phyloP scores from a whole-genome alignment of 768 basidiomycete species.

The Lactarius trivialis region DNA sequence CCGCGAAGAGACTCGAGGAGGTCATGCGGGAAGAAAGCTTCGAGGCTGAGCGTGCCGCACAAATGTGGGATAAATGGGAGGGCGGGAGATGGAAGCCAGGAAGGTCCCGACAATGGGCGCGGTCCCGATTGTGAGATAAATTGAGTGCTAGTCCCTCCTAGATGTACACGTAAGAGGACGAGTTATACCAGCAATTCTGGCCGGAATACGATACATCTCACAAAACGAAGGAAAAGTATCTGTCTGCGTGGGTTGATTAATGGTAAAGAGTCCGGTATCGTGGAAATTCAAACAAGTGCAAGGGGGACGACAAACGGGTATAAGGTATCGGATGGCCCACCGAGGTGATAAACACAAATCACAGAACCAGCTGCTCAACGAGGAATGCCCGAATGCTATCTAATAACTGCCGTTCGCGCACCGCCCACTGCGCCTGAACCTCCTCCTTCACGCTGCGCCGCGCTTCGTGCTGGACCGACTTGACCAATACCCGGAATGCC shows the following conservation, averaged over 20 bases:
- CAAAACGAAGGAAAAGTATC: not conserved
- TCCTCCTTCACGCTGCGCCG: constrained; percentile 51
- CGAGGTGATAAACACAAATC: not conserved
- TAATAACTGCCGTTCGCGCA: constrained; percentile 30
- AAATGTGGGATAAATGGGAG: constrained; percentile 20
- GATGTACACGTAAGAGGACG: not conserved
- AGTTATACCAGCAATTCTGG: constrained; percentile 3
- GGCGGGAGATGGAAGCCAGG: constrained; percentile 9
- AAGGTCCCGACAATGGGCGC: not conserved
- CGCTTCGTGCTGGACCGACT: constrained; percentile 55
- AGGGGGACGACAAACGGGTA: not conserved
- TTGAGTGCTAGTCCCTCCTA: not conserved
- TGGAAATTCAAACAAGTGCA: not conserved
- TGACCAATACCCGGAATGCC: constrained; percentile 66
- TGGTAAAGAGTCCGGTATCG: constrained; percentile 8
- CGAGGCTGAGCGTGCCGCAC: constrained; percentile 23
- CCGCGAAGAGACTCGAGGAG: constrained; percentile 25
- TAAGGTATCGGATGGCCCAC: not conserved
- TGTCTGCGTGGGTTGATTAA: not conserved
- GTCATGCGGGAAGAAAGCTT: constrained; percentile 26
- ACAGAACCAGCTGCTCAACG: constrained; percentile 29
- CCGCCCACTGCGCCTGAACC: constrained; percentile 50
- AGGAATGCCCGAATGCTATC: constrained; percentile 32
- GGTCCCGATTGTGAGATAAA: constrained; percentile 3
- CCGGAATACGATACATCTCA: not conserved